Evolutionary conservation across 768 basidiomycete species (phyloP).

Genomic region (Lentinula raphanica): DNA sequence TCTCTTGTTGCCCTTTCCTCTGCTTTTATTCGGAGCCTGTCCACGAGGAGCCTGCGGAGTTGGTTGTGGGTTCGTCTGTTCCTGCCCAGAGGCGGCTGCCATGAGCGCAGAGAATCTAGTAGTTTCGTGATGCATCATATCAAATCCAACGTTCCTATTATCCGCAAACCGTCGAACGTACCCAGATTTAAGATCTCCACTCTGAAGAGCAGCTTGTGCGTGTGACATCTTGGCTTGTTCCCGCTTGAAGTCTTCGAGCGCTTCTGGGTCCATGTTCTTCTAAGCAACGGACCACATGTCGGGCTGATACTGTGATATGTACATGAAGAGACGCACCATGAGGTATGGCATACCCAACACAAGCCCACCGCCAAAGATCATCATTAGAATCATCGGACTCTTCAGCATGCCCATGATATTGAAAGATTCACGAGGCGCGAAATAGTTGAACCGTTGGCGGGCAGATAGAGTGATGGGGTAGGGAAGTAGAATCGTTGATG

Average conservation of each 20-base stretch:
- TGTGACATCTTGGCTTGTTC: conserved; percentile 53
- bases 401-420: conserved; percentile 71
- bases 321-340: conserved; percentile 44
- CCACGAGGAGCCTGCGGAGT: conserved; percentile 15
- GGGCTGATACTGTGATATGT: not conserved
- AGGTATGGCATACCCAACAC: conserved; percentile 72
- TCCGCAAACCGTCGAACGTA: conserved; percentile 25
- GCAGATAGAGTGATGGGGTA: conserved; percentile 59
- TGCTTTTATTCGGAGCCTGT: conserved; percentile 22
- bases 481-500: conserved; percentile 46
- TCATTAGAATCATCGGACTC: conserved; percentile 82
- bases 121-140: not conserved
- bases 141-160: not conserved
- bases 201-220: conserved; percentile 52
- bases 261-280: conserved; percentile 75
- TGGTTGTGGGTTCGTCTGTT: conserved; percentile 14
- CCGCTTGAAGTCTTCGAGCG: conserved; percentile 57
- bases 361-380: conserved; percentile 61
- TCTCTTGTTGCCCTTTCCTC: conserved; percentile 25
- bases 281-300: conserved; percentile 22
- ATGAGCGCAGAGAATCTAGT: conserved; percentile 43
- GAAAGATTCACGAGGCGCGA: conserved; percentile 67
- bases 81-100: conserved; percentile 27
- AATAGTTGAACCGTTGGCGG: conserved; percentile 56
- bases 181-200: conserved; percentile 57